These are phyloP conservation scores for Monilinia fructigena DNA, from an alignment of 2,329 filamentous ascomycete genomes.

Conservation along the genomic window DNA sequence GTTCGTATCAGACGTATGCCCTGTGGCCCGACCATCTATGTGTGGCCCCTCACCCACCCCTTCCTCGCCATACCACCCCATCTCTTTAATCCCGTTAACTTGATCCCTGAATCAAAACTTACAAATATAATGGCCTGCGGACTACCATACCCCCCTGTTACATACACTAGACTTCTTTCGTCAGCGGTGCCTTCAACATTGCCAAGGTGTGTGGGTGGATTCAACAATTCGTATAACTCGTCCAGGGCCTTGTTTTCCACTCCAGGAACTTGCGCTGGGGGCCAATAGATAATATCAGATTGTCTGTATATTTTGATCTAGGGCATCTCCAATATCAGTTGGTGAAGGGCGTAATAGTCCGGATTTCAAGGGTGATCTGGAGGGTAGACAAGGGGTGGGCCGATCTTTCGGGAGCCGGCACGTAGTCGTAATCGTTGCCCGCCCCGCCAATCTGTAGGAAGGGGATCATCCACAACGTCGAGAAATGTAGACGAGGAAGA, in stretches of 20 bases:
- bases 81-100: constrained; percentile 37
- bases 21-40: constrained; percentile 34
- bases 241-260: constrained; percentile 38
- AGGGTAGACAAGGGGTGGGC: constrained; percentile 34
- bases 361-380: constrained; percentile 6
- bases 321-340: constrained; percentile 27
- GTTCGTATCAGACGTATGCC: constrained; percentile 1
- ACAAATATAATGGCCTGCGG: constrained; percentile 45
- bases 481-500: constrained; percentile 54
- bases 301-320: constrained; percentile 35
- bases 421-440: constrained; percentile 49
- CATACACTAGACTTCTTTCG: constrained; percentile 50
- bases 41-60: constrained; percentile 35
- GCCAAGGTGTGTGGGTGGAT: constrained; percentile 42
- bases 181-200: constrained; percentile 47
- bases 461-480: constrained; percentile 56
- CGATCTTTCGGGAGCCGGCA: constrained; percentile 47
- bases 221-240: constrained; percentile 44
- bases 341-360: constrained; percentile 27
- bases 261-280: constrained; percentile 33
- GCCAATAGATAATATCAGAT: constrained; percentile 41
- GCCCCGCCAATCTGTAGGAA: constrained; percentile 40
- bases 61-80: constrained; percentile 31
- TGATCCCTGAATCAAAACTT: constrained; percentile 46
- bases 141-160: constrained; percentile 37